Evolutionary conservation across 257 asterid genomes (phyloP), one percentile per base, ranked within the genome.

Genomic region (Anisodus tanguticus): DNA sequence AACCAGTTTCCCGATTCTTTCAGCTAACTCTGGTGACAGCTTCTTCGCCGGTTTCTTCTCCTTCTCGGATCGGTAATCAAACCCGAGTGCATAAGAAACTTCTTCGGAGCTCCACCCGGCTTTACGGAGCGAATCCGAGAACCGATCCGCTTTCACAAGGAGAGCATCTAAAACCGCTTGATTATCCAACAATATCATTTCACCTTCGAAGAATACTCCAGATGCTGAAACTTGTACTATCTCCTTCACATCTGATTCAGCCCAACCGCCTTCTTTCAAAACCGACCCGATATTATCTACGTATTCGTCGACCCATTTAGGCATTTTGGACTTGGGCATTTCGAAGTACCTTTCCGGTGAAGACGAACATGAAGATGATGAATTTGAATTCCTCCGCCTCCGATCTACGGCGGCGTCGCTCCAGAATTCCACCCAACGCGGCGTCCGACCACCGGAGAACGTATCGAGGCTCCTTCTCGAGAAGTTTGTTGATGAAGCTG

Each of bases 391-490:
- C 86, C 96, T 86, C 54, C 93, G 91, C 31, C 95, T 95, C 45
- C 97, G 94, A 82, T 92, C 98, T 84, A 90, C 89, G 7, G 97
- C 97, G 16, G 99, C 98, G 26, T 97, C 99, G 84, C 98, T 95
- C 99, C 99, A 97, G 90, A 97, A 97, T 90, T 97, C 99, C 89
- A 97, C 97, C 99, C 99, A 97, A 35, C 99, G 90, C 86, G 98
- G 95, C 67, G 91, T 82, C 80, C 89, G 85, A 15, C 92, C 88
- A 0, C 90, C 92, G 51, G 83, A 86, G 3, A 81, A 41, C 37
- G 92, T 49, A 66, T 93, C 97, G 0, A 93, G 84, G 9, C 98
- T 94, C 67, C 93, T 87, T 84, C 97, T 67, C 2, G 97, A 90
- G 13, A 90, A 86, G 85, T 83, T 89, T 6, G 88, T 70, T 5